Evolutionary conservation across 1,139 yeast species (phyloP).

Genomic region (Eremothecium coryli): DNA sequence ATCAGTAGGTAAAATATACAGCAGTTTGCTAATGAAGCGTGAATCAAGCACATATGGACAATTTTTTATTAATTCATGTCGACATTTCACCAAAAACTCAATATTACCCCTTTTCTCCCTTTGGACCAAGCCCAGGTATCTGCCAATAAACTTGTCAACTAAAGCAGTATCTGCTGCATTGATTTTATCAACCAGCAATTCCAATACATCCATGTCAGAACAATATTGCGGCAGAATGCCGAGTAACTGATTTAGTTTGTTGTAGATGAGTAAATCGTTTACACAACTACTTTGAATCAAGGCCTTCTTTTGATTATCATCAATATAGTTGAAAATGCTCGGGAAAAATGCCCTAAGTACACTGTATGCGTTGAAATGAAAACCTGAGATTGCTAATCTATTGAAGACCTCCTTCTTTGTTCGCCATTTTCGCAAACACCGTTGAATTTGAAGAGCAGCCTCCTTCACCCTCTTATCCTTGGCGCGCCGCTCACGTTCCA

Average conservation of each 20-base stretch:
- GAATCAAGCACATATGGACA: too few species aligned
- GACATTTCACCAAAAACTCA: too few species aligned
- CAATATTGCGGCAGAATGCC: background rate
- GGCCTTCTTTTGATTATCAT: background rate
- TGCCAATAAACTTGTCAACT: too few species aligned
- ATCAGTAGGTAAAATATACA: background rate
- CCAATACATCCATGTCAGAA: background rate
- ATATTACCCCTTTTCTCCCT: too few species aligned
- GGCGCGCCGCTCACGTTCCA: conserved; percentile 61
- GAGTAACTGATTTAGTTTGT: background rate
- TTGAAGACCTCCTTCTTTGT: conserved; percentile 23
- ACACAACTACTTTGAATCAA: background rate
- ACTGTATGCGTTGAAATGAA: background rate
- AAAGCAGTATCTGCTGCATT: background rate
- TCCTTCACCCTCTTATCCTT: conserved; percentile 39
- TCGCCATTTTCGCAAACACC: conserved; percentile 35
- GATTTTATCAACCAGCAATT: background rate
- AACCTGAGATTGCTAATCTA: background rate
- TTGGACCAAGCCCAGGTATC: too few species aligned
- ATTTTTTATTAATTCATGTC: too few species aligned
- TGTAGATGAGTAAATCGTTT: background rate
- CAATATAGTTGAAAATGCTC: background rate
- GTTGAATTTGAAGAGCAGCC: conserved; percentile 46
- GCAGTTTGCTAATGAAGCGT: background rate
- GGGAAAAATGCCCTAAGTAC: conserved; percentile 1